Percentiles rank a stretch among this genome's conserved stretches.
phyloP scores from a whole-genome alignment of 1,284 basidiomycete genomes.

The Moesziomyces aphidis region DNA sequence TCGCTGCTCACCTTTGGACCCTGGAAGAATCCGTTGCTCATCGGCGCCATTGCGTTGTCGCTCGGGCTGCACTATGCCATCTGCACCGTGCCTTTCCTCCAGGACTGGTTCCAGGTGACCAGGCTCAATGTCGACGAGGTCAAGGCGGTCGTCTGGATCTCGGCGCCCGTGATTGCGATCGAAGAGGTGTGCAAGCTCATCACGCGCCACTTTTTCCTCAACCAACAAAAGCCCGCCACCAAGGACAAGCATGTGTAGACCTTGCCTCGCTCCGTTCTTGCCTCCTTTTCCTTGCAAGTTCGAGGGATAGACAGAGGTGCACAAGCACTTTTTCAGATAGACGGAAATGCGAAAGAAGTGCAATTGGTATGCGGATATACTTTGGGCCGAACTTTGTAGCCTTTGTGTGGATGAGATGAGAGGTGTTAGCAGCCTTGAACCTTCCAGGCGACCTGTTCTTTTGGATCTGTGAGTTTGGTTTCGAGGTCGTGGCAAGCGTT shows the following conservation, averaged over 20 bases:
- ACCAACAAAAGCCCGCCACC: neutral
- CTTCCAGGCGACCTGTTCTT: slow-evolving; percentile 37
- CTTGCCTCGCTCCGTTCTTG: neutral
- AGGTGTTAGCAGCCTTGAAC: slow-evolving; percentile 30
- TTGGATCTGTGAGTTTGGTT: slow-evolving; percentile 18
- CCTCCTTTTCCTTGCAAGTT: neutral
- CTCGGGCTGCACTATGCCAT: slow-evolving; percentile 94
- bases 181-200: slow-evolving; percentile 75
- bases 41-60: slow-evolving; percentile 77
- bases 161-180: slow-evolving; percentile 86
- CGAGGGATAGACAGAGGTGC: no score
- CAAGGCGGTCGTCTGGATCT: slow-evolving; percentile 91
- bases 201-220: slow-evolving; percentile 14
- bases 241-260: slow-evolving; percentile 21
- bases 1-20: slow-evolving; percentile 86
- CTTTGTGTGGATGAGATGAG: no score
- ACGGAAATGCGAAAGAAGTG: no score
- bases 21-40: slow-evolving; percentile 91
- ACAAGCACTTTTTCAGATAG: no score
- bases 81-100: slow-evolving; percentile 74
- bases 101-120: slow-evolving; percentile 80
- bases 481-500: slow-evolving; percentile 32
- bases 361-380: no score
- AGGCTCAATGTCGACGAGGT: slow-evolving; percentile 92
- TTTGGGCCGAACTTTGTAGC: no score